Conservation (phyloP, 2,329 filamentous ascomycete genomes). For the Tolypocladium guangdongense region DNA sequence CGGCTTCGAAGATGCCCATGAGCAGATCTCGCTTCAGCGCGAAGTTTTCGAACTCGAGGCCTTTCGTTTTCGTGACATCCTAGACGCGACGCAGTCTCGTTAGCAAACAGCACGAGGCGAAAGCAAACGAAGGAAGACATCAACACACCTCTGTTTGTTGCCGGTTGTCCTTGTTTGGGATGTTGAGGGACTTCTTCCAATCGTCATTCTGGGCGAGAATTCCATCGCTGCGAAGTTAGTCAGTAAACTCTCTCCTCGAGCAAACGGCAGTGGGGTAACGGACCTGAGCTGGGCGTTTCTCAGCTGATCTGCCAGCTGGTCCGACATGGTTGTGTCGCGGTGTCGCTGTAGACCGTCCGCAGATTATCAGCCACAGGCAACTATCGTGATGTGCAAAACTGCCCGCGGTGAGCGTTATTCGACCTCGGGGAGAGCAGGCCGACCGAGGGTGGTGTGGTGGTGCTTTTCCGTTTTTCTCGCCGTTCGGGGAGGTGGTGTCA, state of each 20-base stretch:
- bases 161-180: slow-evolving; percentile 63
- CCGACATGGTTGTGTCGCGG: slow-evolving; percentile 26
- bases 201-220: slow-evolving; percentile 39
- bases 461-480: not conserved
- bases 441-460: not conserved
- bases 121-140: not conserved
- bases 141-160: slow-evolving; percentile 64
- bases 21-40: slow-evolving; percentile 87
- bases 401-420: not conserved
- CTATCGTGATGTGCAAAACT: slow-evolving; percentile 10
- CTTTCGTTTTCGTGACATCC: slow-evolving; percentile 98
- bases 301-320: slow-evolving; percentile 34
- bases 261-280: slow-evolving; percentile 7
- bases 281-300: slow-evolving; percentile 30
- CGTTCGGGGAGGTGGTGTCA: not conserved
- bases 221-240: slow-evolving; percentile 29
- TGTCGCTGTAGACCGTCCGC: slow-evolving; percentile 13
- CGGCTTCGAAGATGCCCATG: slow-evolving; percentile 99
- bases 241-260: slow-evolving; percentile 3
- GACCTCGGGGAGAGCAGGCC: not conserved
- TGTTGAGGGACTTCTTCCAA: slow-evolving; percentile 64
- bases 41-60: slow-evolving; percentile 95
- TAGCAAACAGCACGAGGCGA: slow-evolving; percentile 1
- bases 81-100: slow-evolving; percentile 22
- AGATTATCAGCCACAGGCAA: slow-evolving; percentile 11